These are phyloP conservation scores for Daedalea quercina DNA, from an alignment of 768 basidiomycete species.

Conservation along the genomic window DNA sequence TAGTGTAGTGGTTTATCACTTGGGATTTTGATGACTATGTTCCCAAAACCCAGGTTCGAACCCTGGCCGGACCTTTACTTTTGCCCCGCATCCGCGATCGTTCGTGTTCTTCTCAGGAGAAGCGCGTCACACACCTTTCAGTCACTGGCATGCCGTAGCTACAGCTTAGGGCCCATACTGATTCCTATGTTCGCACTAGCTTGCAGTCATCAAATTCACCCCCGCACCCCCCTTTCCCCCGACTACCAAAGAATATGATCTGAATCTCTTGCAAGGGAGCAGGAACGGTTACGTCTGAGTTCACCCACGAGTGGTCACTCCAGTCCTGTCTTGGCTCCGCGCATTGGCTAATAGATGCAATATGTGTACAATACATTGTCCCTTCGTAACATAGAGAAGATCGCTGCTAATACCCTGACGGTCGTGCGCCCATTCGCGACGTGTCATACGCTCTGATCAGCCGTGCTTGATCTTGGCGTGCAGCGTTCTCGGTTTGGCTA, in stretches of 20 bases:
- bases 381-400: constrained; percentile 17
- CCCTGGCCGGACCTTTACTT: not conserved
- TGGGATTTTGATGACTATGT: not conserved
- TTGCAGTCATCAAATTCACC: too few relatives aligned
- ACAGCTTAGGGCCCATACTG: too few relatives aligned
- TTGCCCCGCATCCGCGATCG: not conserved
- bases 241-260: too few relatives aligned
- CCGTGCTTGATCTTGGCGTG: constrained; percentile 80
- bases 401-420: constrained; percentile 53
- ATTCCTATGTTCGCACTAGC: too few relatives aligned
- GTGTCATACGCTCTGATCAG: constrained; percentile 87
- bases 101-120: too few relatives aligned
- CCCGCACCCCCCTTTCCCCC: too few relatives aligned
- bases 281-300: too few relatives aligned
- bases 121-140: too few relatives aligned
- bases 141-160: too few relatives aligned
- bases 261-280: too few relatives aligned
- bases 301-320: too few relatives aligned
- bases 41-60: not conserved
- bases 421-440: constrained; percentile 62
- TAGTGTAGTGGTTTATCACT: not conserved
- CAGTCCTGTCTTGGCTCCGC: not conserved
- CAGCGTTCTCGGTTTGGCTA: constrained; percentile 87
- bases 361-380: constrained; percentile 19
- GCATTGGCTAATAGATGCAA: not conserved